phyloP scores from a whole-genome alignment of 2,329 filamentous ascomycete genomes.

The Fusarium acutatum region DNA sequence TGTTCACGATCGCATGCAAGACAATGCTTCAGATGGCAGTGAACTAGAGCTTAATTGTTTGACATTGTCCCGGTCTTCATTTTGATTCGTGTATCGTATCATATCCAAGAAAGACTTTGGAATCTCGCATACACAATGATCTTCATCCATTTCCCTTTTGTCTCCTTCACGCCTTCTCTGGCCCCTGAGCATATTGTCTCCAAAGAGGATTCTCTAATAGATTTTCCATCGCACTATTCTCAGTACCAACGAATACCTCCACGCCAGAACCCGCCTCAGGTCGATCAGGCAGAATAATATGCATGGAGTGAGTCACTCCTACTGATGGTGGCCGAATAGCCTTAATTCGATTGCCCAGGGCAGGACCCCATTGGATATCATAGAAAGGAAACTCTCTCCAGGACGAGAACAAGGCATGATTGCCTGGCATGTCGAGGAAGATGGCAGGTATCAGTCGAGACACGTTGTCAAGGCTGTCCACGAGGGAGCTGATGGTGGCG shows the following conservation, averaged over 20 bases:
- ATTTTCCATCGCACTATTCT: not conserved
- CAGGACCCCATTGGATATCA: constrained; percentile 13
- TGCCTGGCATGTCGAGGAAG: constrained; percentile 10
- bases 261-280: not conserved
- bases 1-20: too few species aligned
- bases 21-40: too few species aligned
- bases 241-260: not conserved
- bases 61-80: not conserved
- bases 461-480: not conserved
- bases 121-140: too few species aligned
- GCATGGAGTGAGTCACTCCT: constrained; percentile 12
- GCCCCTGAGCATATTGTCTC: not conserved
- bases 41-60: not conserved
- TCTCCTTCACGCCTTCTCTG: not conserved
- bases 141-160: not conserved
- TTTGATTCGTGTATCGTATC: not conserved
- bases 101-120: rapidly evolving
- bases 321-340: not conserved
- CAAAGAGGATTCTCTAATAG: not conserved
- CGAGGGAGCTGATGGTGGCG: not conserved
- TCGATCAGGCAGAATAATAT: not conserved
- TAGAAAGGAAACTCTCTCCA: constrained; percentile 18
- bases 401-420: not conserved
- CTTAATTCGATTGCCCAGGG: not conserved
- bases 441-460: not conserved